Base-by-base conservation (phyloP, 352 stramenopile genomes). In the Phytophthora uliginosa region DNA sequence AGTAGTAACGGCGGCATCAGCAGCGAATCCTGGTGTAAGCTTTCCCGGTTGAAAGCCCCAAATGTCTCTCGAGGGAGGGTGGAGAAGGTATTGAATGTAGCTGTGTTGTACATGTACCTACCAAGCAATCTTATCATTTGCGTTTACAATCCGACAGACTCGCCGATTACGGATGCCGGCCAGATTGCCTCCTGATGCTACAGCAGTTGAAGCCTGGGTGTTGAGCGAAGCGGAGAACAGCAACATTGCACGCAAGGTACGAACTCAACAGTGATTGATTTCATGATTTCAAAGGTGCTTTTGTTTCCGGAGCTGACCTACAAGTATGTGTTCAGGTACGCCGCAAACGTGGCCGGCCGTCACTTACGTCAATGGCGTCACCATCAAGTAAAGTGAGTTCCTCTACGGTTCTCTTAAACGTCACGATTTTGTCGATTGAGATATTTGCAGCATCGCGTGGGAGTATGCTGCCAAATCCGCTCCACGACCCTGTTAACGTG, bases 361-460 rank as follows among this genome's bases (percentile, higher is more conserved):
- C 72, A 40, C 22, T 73, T 26, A 48, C 42, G 22, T 62, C 64
- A 40, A 75, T 61, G 12, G 56, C 53, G 10, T 76, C 72, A 13
- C 60, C 59, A 2, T 78, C 68, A 26, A 74, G n/a, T 47, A 79
- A 63, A 47, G 15, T 65, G 40, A 69, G 53, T 1, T 76, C 76
- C 1, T 74, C 65, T 24, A 63, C 77, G 0, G 74, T 79, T 18
- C 71, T 81, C 24, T 92, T 87, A 4, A 96, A 95, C 66, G 58
- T 97, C 13, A 97, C 90, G 3, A 73, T 94, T 26, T 52, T 97
- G 20, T 95, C 89, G 8, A 65, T 97, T 28, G 91, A 97, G 60
- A 64, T 95, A 9, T 89, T 90, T 71, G 83, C 84, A 0, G 66
- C 68, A 40, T 92, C 87, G 2, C 76, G 85, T 54, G 82, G 80